Conservation (phyloP, 148 eudicot species). For the Amaranthus hypochondriacus region DNA sequence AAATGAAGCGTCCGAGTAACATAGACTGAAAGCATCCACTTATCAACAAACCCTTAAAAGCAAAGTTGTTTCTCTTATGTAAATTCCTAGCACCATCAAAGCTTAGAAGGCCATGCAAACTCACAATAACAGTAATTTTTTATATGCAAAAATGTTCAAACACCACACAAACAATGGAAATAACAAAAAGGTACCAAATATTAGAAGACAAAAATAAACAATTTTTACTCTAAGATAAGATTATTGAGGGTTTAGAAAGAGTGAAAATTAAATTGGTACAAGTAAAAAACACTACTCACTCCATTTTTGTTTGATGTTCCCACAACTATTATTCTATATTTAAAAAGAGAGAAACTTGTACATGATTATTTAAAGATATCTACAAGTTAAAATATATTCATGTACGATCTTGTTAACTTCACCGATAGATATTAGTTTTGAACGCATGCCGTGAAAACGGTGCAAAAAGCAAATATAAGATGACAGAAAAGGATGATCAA, state of each 20-base stretch:
- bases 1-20: too few species aligned
- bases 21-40: too few species aligned
- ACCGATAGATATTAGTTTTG: background rate
- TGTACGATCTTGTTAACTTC: background rate
- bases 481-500: conserved; percentile 22
- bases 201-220: background rate
- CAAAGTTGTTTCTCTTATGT: background rate
- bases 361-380: too few species aligned
- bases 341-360: too few species aligned
- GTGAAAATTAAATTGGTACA: too few species aligned
- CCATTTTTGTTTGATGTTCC: too few species aligned
- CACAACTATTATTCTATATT: too few species aligned
- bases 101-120: background rate
- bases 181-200: background rate
- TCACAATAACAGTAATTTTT: too few species aligned
- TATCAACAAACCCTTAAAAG: background rate
- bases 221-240: too few species aligned
- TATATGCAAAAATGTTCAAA: background rate
- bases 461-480: background rate
- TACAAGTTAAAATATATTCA: too few species aligned
- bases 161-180: background rate
- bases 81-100: background rate
- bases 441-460: background rate
- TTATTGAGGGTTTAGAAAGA: too few species aligned
- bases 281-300: too few species aligned